Evolutionary conservation across 176 grass and related monocot genomes (phyloP).

Genomic region (Paspalum vaginatum): DNA sequence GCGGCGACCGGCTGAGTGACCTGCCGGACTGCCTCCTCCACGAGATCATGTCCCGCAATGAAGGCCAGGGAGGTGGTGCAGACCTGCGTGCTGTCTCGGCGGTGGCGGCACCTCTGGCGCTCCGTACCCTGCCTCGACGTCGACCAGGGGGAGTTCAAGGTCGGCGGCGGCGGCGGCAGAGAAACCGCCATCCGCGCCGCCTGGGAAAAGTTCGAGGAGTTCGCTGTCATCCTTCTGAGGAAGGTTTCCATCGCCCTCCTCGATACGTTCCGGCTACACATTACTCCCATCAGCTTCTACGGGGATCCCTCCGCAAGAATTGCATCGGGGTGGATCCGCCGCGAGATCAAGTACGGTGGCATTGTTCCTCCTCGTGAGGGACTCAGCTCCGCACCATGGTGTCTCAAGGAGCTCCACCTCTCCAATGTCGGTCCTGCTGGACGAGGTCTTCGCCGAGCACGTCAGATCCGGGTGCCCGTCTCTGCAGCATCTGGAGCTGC

Average conservation of each 20-base stretch:
- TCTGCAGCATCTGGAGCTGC: constrained; percentile 7
- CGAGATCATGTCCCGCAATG: constrained; percentile 15
- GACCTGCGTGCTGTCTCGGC: background rate
- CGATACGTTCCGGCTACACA: background rate
- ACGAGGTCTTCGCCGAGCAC: background rate
- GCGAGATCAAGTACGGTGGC: background rate
- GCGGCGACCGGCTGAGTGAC: constrained; percentile 7
- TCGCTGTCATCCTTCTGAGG: background rate
- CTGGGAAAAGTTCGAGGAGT: background rate
- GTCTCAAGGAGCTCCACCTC: background rate
- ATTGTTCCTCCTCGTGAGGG: background rate
- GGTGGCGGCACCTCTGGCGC: constrained; percentile 16
- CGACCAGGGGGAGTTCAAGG: background rate
- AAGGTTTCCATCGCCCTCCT: background rate
- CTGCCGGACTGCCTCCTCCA: constrained; percentile 25
- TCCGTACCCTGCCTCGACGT: background rate
- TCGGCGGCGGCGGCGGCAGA: too few species aligned
- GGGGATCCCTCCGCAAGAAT: accelerated
- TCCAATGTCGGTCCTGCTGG: background rate
- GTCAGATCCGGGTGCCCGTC: background rate
- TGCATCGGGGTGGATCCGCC: background rate
- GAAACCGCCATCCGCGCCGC: accelerated
- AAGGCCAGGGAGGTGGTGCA: constrained; percentile 17
- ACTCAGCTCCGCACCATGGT: background rate
- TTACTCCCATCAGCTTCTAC: background rate